Evolutionary conservation across 1,284 basidiomycete genomes (phyloP).

Genomic region (Exobasidium cylindrosporum): DNA sequence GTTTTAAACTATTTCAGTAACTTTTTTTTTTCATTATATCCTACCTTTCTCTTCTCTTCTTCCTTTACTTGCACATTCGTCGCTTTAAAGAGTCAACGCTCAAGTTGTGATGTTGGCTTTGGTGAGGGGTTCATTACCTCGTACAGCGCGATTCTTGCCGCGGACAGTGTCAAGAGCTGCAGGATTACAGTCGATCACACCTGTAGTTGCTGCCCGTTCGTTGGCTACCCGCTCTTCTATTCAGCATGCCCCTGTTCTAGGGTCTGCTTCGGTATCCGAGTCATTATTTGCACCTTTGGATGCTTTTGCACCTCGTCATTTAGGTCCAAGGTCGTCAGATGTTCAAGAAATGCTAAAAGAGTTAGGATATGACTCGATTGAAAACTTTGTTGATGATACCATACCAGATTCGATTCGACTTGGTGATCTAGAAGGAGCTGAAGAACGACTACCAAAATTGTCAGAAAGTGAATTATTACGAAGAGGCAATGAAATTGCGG

Average conservation of each 20-base stretch:
- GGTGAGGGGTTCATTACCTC: background rate
- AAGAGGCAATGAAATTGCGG: slow-evolving; percentile 73
- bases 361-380: slow-evolving; percentile 46
- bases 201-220: background rate
- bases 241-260: slow-evolving; percentile 1
- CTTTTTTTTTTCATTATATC: background rate
- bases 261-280: background rate
- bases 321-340: slow-evolving; percentile 47
- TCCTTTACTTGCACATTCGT: background rate
- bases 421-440: slow-evolving; percentile 64
- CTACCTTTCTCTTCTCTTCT: background rate
- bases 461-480: slow-evolving; percentile 81
- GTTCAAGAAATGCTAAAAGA: slow-evolving; percentile 41
- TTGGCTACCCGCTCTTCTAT: background rate
- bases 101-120: background rate
- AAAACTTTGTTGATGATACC: slow-evolving; percentile 46
- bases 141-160: background rate
- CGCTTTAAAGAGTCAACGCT: background rate
- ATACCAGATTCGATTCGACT: slow-evolving; percentile 57
- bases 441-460: slow-evolving; percentile 62
- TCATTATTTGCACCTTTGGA: slow-evolving; percentile 47
- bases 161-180: background rate
- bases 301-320: slow-evolving; percentile 44
- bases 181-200: background rate
- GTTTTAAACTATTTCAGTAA: no score